A percentile compares a stretch with the other conserved stretches of the same genome.
Evolutionary conservation across 108 stramenopile species (phyloP).

Genomic region (Cyclostephanos invisitatus): DNA sequence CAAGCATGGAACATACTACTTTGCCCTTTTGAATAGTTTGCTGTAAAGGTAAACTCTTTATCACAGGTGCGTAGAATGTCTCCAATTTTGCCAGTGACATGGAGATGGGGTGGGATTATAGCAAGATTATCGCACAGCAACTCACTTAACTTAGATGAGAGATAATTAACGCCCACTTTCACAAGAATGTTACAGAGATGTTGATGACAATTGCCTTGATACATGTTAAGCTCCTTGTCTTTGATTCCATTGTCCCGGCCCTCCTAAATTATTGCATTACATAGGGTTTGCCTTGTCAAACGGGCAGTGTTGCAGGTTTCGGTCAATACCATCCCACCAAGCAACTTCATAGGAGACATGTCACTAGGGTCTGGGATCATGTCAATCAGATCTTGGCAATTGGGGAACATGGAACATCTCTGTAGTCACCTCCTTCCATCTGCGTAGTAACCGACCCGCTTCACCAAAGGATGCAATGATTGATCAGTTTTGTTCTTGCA

Average conservation of each 20-base stretch:
- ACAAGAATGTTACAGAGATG: too few relatives aligned
- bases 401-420: neutral
- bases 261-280: neutral
- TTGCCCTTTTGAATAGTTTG: neutral
- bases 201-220: conserved; percentile 2
- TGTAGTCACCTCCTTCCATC: neutral
- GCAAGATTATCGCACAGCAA: neutral
- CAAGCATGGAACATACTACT: neutral
- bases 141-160: neutral
- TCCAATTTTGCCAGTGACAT: neutral
- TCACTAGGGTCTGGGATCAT: neutral
- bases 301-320: neutral
- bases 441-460: too few relatives aligned
- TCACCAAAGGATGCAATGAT: neutral
- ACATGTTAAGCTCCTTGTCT: neutral
- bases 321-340: neutral
- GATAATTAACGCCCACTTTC: neutral
- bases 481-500: neutral
- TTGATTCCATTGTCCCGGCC: neutral
- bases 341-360: neutral
- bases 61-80: neutral
- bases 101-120: neutral
- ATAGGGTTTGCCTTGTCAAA: neutral
- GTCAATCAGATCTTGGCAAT: neutral
- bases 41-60: neutral